phyloP scores from a whole-genome alignment of 768 basidiomycete species.

The Cystobasidium tubakii region DNA sequence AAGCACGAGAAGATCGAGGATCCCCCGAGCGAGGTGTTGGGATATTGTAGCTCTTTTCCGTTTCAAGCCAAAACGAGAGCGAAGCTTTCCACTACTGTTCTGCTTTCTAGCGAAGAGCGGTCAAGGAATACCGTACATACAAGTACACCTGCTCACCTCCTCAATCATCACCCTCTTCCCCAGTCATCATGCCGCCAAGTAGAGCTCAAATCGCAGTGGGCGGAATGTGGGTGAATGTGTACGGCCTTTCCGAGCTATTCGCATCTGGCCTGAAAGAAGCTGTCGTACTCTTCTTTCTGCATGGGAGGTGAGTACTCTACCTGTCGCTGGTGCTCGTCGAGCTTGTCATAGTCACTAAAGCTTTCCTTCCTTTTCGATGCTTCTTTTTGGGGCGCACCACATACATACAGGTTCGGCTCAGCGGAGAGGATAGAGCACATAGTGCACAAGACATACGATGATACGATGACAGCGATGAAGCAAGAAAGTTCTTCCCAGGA shows the following conservation, averaged over 20 bases:
- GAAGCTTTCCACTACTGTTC: too few relatives aligned
- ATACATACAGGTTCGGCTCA: constrained; percentile 7
- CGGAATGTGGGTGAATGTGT: constrained; percentile 26
- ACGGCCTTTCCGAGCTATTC: constrained; percentile 24
- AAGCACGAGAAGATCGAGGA: too few relatives aligned
- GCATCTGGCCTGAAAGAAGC: constrained; percentile 11
- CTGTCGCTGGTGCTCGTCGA: too few relatives aligned
- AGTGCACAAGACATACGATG: constrained; percentile 24
- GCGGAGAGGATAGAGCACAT: constrained; percentile 35
- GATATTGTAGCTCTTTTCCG: too few relatives aligned
- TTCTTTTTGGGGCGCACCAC: neutral
- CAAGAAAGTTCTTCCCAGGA: neutral
- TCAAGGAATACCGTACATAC: too few relatives aligned
- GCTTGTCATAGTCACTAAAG: too few relatives aligned
- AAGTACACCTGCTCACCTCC: too few relatives aligned
- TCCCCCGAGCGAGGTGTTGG: too few relatives aligned
- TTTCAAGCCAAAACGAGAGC: too few relatives aligned
- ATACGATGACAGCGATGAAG: neutral
- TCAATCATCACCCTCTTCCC: neutral
- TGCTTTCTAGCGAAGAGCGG: too few relatives aligned
- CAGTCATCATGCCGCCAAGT: constrained; percentile 10
- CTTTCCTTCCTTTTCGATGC: neutral
- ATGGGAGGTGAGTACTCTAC: constrained; percentile 15
- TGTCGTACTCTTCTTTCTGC: constrained; percentile 22
- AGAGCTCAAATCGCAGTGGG: constrained; percentile 10